Evolutionary conservation across 805 yeast genomes (phyloP).

Genomic region (Candida qinlingensis): DNA sequence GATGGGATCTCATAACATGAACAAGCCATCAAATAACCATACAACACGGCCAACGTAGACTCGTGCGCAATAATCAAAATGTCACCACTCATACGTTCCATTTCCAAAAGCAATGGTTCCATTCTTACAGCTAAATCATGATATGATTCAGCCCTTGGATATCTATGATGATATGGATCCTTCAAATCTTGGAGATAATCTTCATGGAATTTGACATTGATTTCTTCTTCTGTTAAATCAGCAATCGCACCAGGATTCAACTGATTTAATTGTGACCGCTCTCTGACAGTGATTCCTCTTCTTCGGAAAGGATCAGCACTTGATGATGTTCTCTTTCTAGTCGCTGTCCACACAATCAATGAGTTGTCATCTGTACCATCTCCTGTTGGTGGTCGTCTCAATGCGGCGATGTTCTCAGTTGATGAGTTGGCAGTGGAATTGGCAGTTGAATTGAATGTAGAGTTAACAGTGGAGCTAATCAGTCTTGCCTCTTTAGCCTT

Average conservation of each 20-base stretch:
- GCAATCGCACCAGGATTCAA: constrained; percentile 87
- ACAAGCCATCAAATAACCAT: constrained; percentile 93
- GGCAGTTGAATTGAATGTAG: neutral
- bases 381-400: constrained; percentile 36
- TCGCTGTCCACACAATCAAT: constrained; percentile 92
- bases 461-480: constrained; percentile 4
- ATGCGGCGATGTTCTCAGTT: constrained; percentile 9
- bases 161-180: constrained; percentile 93
- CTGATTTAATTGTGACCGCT: constrained; percentile 80
- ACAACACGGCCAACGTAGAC: constrained; percentile 79
- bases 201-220: constrained; percentile 54
- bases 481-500: constrained; percentile 1
- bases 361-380: constrained; percentile 58
- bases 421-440: constrained; percentile 11
- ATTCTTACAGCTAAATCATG: constrained; percentile 93
- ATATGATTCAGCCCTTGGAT: constrained; percentile 88
- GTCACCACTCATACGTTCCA: constrained; percentile 89
- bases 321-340: constrained; percentile 76
- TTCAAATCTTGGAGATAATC: constrained; percentile 59
- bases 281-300: constrained; percentile 58
- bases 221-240: constrained; percentile 55
- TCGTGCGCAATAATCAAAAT: constrained; percentile 91
- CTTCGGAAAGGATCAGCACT: constrained; percentile 67
- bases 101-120: constrained; percentile 88
- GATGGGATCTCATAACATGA: constrained; percentile 82